Evolutionary conservation across 164 flowering plant species (phyloP), one percentile per base, ranked within the genome.

Genomic region (Magnolia officinalis): DNA sequence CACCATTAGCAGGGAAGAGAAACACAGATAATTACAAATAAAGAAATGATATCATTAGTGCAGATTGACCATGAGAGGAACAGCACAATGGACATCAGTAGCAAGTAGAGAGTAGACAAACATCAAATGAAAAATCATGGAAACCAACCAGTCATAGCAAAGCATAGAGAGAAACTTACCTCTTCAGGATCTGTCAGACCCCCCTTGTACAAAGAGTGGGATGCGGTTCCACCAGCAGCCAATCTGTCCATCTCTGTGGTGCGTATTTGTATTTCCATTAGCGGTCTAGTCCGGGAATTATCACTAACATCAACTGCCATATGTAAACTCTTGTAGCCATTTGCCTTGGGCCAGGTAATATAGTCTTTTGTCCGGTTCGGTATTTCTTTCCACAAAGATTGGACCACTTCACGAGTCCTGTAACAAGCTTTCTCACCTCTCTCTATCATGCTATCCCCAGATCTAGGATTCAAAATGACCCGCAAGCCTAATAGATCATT

Each of bases 151-250:
- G 45, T 37, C 71, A 68, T 68, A 14, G 71, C 6, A 16, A 55
- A 11, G 24, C 67, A 68, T 16, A 31, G 50, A 31, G 66, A 50
- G 24, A 16, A 55, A n/a, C 20, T 80, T 63, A 95, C 98, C 93
- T 95, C 96, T 68, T 90, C 90, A 8, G 96, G 96, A 84, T 92
- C 87, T 49, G 98, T 93, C 71, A 93, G 88, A 64, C 97, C 99
- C 72, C 91, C 90, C 80, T 96, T 96, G 82, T 92, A 93, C 70
- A 93, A 81, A 20, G 98, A 88, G 81, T 92, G 96, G 5, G 98
- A 89, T 76, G 96, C 96, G 16, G 87, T 85, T 77, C 99, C 99
- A 74, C 83, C 93, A 69, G 83, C 81, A 18, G 99, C 95, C 82
- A 87, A 77, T 82, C 77, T 80, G 76, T 93, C 94, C 99, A 92